Conservation (phyloP, 495 filamentous ascomycete genomes). For the Chaetomium tenue region DNA sequence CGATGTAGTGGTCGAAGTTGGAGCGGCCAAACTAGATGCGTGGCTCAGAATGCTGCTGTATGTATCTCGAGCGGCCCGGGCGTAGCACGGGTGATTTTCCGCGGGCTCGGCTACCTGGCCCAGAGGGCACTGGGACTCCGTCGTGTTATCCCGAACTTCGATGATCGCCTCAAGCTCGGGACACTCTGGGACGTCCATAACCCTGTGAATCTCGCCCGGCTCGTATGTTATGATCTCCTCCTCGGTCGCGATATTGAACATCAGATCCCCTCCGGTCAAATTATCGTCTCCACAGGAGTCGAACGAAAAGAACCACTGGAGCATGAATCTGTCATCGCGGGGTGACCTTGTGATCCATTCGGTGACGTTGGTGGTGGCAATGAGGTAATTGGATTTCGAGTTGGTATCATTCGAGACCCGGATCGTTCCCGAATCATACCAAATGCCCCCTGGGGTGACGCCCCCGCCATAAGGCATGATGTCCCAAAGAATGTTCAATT, state of each 20-base stretch:
- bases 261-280: neutral
- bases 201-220: neutral
- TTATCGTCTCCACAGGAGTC: neutral
- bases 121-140: neutral
- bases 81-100: constrained; percentile 2
- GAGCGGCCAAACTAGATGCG: neutral
- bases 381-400: neutral
- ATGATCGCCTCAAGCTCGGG: neutral
- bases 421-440: neutral
- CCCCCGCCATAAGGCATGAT: no score
- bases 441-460: no score
- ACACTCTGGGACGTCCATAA: neutral
- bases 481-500: no score
- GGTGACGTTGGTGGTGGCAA: constrained; percentile 2
- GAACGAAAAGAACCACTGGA: neutral
- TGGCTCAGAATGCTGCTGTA: constrained; percentile 10
- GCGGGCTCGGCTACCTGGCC: neutral
- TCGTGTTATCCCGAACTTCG: neutral
- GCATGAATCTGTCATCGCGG: neutral
- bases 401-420: neutral
- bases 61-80: neutral
- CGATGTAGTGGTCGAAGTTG: neutral
- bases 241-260: neutral
- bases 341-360: neutral
- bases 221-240: neutral